A percentile compares a stretch with the other conserved stretches of the same genome.
These are phyloP conservation scores for Crithidia mellificae DNA, from an alignment of 208 protist genomes.

Conservation along the genomic window DNA sequence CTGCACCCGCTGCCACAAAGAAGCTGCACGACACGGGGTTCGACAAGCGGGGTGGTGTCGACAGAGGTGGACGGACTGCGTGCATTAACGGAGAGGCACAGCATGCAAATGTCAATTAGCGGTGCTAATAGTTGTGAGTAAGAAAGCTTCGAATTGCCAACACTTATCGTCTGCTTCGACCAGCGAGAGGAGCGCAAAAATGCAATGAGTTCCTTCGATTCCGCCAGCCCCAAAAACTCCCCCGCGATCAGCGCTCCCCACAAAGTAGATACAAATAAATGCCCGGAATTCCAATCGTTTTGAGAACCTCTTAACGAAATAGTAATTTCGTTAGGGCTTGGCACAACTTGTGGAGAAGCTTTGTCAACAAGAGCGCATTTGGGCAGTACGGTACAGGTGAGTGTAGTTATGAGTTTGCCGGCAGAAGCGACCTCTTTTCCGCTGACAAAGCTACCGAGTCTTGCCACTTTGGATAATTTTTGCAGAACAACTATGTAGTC, in stretches of 20 bases:
- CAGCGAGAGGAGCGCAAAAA: slow-evolving; percentile 62
- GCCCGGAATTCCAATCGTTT: slow-evolving; percentile 19
- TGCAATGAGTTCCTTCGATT: slow-evolving; percentile 37
- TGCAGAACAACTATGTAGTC: slow-evolving; percentile 12
- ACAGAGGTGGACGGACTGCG: slow-evolving; percentile 30
- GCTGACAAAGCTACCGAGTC: slow-evolving; percentile 10
- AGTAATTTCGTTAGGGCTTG: background rate
- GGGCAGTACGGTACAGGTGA: slow-evolving; percentile 18
- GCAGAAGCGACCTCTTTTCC: slow-evolving; percentile 16
- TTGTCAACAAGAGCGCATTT: slow-evolving; percentile 24
- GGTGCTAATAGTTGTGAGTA: slow-evolving; percentile 51
- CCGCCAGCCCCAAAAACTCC: slow-evolving; percentile 41
- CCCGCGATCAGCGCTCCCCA: slow-evolving; percentile 68
- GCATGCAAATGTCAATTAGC: slow-evolving; percentile 50
- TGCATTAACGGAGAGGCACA: slow-evolving; percentile 54
- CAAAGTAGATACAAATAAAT: slow-evolving; percentile 37
- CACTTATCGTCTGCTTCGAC: slow-evolving; percentile 39
- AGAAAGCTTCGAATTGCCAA: slow-evolving; percentile 27
- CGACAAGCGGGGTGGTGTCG: slow-evolving; percentile 65
- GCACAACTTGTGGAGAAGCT: background rate
- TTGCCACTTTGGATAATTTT: slow-evolving; percentile 12
- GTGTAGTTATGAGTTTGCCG: slow-evolving; percentile 5
- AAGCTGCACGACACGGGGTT: slow-evolving; percentile 36
- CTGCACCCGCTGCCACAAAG: slow-evolving; percentile 7
- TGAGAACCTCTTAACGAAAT: slow-evolving; percentile 4